Percentiles rank a stretch among this genome's conserved stretches.
These are phyloP conservation scores for Amanita subjunquillea DNA, from an alignment of 768 basidiomycete genomes.

Conservation along the genomic window DNA sequence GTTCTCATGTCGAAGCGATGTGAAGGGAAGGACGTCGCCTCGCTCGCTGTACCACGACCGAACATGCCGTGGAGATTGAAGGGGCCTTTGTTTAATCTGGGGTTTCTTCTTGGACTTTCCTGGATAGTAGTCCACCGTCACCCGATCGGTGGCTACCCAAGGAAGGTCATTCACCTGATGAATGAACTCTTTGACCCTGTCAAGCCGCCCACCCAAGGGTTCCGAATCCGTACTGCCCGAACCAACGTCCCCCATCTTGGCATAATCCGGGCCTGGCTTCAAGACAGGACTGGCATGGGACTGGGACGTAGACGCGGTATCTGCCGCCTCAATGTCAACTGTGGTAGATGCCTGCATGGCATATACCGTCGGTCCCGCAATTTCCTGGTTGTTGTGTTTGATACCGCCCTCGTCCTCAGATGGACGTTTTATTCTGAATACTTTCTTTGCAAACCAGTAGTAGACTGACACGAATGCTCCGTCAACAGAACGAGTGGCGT, in stretches of 20 bases:
- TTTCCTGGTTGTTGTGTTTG: not conserved
- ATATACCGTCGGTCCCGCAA: not conserved
- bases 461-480: not conserved
- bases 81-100: conserved; percentile 8
- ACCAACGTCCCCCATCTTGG: conserved; percentile 35
- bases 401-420: not conserved
- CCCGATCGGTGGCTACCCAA: conserved; percentile 30
- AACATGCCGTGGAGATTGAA: conserved; percentile 11
- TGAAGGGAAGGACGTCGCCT: not conserved
- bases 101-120: conserved; percentile 13
- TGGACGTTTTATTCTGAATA: not conserved
- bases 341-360: not conserved
- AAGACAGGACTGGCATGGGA: conserved; percentile 12
- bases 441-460: not conserved
- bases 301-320: not conserved
- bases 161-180: conserved; percentile 27
- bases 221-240: conserved; percentile 22
- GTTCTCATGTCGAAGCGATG: not conserved
- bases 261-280: conserved; percentile 33
- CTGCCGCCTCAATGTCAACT: not conserved
- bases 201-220: conserved; percentile 21
- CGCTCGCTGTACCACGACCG: conserved; percentile 17
- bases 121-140: conserved; percentile 35
- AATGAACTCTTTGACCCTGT: conserved; percentile 25
- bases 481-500: not conserved